These are phyloP conservation scores for Lojkania enalia DNA, from an alignment of 2,329 filamentous ascomycete genomes.

Conservation along the genomic window DNA sequence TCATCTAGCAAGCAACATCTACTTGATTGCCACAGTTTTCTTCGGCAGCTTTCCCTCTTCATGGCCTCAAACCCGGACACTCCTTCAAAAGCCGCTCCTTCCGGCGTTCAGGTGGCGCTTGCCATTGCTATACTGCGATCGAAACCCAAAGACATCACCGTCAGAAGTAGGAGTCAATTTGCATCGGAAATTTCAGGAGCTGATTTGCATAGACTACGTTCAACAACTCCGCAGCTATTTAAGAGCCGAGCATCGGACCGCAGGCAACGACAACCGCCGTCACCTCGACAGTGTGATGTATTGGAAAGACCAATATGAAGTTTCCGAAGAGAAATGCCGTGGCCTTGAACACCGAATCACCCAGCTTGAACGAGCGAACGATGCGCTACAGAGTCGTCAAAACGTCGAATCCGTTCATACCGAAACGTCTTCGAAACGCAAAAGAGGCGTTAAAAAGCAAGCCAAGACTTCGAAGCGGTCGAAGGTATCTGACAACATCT, in stretches of 20 bases:
- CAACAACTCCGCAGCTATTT: slow-evolving; percentile 41
- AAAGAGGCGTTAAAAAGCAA: slow-evolving; percentile 15
- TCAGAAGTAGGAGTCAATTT: slow-evolving; percentile 31
- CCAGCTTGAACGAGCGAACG: slow-evolving; percentile 34
- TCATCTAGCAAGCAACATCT: not conserved
- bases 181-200: not conserved
- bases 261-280: slow-evolving; percentile 26
- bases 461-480: slow-evolving; percentile 19
- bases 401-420: not conserved
- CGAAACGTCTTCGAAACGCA: slow-evolving; percentile 22
- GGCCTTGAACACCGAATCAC: slow-evolving; percentile 25
- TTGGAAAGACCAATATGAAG: slow-evolving; percentile 39
- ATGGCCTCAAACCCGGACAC: not conserved
- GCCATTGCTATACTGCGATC: slow-evolving; percentile 43
- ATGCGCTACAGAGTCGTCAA: slow-evolving; percentile 14
- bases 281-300: slow-evolving; percentile 48
- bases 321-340: slow-evolving; percentile 26
- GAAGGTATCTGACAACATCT: slow-evolving; percentile 14
- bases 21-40: not conserved
- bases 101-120: slow-evolving; percentile 34
- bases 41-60: not conserved
- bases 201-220: slow-evolving; percentile 31
- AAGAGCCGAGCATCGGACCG: slow-evolving; percentile 24
- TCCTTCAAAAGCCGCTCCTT: slow-evolving; percentile 16
- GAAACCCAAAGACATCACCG: slow-evolving; percentile 40